A percentile compares a stretch with the other conserved stretches of the same genome.
Evolutionary conservation across 345 rosid species (phyloP).

Genomic region (Capsella bursapastoris): DNA sequence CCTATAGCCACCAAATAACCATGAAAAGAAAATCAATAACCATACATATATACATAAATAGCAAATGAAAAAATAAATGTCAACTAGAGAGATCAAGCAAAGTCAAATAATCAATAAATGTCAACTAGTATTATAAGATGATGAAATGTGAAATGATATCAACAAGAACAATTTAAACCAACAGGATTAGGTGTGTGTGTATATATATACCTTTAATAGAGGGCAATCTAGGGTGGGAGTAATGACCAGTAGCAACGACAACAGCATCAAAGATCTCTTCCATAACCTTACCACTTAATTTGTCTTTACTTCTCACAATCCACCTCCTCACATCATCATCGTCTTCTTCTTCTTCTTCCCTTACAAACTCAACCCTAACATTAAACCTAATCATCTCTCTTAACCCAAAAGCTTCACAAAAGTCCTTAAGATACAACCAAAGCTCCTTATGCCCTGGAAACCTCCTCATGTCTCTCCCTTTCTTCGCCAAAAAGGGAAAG

Average conservation of each 20-base stretch:
- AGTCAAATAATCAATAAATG: background rate
- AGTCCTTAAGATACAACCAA: slow-evolving; percentile 76
- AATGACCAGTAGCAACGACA: slow-evolving; percentile 93
- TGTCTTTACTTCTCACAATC: slow-evolving; percentile 68
- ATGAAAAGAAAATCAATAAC: slow-evolving; percentile 1
- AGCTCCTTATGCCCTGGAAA: slow-evolving; percentile 90
- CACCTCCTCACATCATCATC: slow-evolving; percentile 61
- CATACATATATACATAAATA: background rate
- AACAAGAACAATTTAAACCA: background rate
- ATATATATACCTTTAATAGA: slow-evolving; percentile 65
- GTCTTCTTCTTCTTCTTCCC: slow-evolving; percentile 58
- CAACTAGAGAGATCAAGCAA: background rate
- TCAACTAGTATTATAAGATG: background rate
- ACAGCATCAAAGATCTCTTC: slow-evolving; percentile 92
- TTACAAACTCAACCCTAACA: slow-evolving; percentile 77
- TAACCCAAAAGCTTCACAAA: slow-evolving; percentile 67
- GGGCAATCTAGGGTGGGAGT: slow-evolving; percentile 79
- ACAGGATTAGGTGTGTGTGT: too few species aligned
- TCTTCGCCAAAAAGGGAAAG: slow-evolving; percentile 79
- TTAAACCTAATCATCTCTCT: slow-evolving; percentile 78
- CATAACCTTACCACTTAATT: slow-evolving; percentile 43
- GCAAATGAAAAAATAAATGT: background rate
- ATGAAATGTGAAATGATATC: background rate
- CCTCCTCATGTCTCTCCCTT: slow-evolving; percentile 77
- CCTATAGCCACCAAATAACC: slow-evolving; percentile 48